Evolutionary conservation across 768 basidiomycete genomes (phyloP).

Genomic region (Mycena indigotica): DNA sequence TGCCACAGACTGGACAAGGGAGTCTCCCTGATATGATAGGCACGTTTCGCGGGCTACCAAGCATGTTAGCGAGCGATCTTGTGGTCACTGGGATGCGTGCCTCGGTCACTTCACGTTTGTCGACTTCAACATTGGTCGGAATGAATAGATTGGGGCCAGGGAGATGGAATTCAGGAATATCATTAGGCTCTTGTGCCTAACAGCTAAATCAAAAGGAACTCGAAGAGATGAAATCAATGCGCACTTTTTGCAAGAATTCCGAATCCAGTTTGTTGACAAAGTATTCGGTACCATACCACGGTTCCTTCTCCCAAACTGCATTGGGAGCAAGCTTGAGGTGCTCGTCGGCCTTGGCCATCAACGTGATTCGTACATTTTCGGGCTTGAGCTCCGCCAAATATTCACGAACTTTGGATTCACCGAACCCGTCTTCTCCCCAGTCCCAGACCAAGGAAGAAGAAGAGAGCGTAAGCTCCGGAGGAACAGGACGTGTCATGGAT

Average conservation of each 20-base stretch:
- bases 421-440: constrained; percentile 57
- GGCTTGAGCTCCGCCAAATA: constrained; percentile 63
- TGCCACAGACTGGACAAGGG: constrained; percentile 81
- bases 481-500: constrained; percentile 78
- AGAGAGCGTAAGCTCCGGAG: constrained; percentile 72
- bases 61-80: constrained; percentile 7
- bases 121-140: constrained; percentile 81
- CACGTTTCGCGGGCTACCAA: constrained; percentile 69
- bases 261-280: constrained; percentile 69
- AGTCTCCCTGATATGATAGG: constrained; percentile 74
- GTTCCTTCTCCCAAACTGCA: constrained; percentile 70
- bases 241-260: constrained; percentile 59
- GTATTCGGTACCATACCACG: constrained; percentile 92
- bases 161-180: constrained; percentile 69
- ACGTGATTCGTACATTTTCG: constrained; percentile 62
- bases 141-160: constrained; percentile 91
- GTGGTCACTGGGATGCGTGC: constrained; percentile 38
- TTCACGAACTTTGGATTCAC: constrained; percentile 56
- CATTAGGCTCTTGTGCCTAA: constrained; percentile 66
- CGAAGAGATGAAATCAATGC: constrained; percentile 3
- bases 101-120: constrained; percentile 67
- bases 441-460: constrained; percentile 73
- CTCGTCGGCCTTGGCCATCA: constrained; percentile 79
- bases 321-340: constrained; percentile 49
- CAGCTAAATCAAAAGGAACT: constrained; percentile 4